These are phyloP conservation scores for Wickerhamiella shivajii DNA, from an alignment of 805 yeast species.

Conservation along the genomic window DNA sequence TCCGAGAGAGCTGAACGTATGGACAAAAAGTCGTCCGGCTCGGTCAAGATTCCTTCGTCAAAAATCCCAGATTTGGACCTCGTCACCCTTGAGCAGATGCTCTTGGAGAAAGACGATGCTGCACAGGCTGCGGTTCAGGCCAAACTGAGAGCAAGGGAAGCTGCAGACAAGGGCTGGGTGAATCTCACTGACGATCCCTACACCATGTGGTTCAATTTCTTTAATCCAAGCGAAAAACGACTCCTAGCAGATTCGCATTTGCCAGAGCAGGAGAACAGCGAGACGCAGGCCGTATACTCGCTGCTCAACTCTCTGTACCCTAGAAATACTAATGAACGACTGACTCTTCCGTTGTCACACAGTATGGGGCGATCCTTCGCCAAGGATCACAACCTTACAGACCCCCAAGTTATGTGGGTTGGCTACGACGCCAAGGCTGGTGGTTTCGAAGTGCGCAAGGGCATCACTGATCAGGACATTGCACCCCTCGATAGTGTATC, in stretches of 20 bases:
- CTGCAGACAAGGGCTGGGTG: slow-evolving; percentile 59
- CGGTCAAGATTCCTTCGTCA: slow-evolving; percentile 83
- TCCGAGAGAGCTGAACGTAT: slow-evolving; percentile 19
- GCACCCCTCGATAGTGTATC: slow-evolving; percentile 10
- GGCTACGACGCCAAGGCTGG: slow-evolving; percentile 12
- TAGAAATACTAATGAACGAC: slow-evolving; percentile 29
- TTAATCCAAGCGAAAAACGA: slow-evolving; percentile 31
- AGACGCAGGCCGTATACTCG: slow-evolving; percentile 40
- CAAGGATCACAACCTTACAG: slow-evolving; percentile 14
- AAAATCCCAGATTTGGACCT: slow-evolving; percentile 87
- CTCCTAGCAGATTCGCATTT: slow-evolving; percentile 5
- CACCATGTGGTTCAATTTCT: slow-evolving; percentile 64
- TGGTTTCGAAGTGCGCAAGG: slow-evolving; percentile 4
- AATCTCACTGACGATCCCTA: slow-evolving; percentile 79
- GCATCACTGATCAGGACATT: slow-evolving; percentile 7
- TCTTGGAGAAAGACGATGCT: slow-evolving; percentile 60
- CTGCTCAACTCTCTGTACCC: slow-evolving; percentile 40
- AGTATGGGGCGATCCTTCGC: slow-evolving; percentile 19
- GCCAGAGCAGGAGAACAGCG: neutral
- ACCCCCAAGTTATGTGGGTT: slow-evolving; percentile 16
- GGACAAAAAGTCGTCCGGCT: slow-evolving; percentile 11
- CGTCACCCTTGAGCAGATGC: slow-evolving; percentile 62
- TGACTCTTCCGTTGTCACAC: slow-evolving; percentile 19
- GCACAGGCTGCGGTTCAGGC: slow-evolving; percentile 76
- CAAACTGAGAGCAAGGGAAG: slow-evolving; percentile 53